Evolutionary conservation across 371 early-diverging fungal genomes (phyloP).

Genomic region (Synchytrium microbalum): DNA sequence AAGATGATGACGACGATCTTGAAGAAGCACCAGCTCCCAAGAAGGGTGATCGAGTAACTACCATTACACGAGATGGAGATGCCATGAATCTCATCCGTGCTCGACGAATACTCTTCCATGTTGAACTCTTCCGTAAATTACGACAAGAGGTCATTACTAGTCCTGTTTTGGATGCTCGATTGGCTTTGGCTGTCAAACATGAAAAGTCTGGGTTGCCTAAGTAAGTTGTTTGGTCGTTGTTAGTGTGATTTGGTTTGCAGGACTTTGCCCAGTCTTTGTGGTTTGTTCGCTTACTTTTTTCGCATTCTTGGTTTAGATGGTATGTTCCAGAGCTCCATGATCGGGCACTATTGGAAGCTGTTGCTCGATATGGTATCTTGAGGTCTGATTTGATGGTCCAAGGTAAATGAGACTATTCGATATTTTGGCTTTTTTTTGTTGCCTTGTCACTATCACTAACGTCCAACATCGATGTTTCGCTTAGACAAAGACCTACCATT

Average conservation of each 20-base stretch:
- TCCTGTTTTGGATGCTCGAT: conserved; percentile 36
- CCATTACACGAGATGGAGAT: conserved; percentile 24
- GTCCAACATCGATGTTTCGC: neutral
- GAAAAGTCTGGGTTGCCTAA: conserved; percentile 15
- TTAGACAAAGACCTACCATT: conserved; percentile 25
- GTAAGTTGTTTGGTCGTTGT: conserved; percentile 3
- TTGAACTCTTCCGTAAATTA: conserved; percentile 62
- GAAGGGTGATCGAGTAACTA: neutral
- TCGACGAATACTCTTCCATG: conserved; percentile 60
- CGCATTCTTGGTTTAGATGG: conserved; percentile 42
- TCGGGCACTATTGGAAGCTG: conserved; percentile 54
- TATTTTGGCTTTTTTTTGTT: neutral
- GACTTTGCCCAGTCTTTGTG: conserved; percentile 23
- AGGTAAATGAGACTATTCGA: conserved; percentile 31
- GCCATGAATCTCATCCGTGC: conserved; percentile 59
- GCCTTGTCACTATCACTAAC: conserved; percentile 1
- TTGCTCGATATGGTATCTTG: conserved; percentile 64
- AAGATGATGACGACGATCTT: conserved; percentile 23
- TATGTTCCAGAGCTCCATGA: conserved; percentile 60
- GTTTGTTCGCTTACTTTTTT: conserved; percentile 1
- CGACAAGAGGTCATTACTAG: conserved; percentile 55
- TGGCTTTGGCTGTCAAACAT: conserved; percentile 5
- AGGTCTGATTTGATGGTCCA: conserved; percentile 60
- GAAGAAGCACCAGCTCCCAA: conserved; percentile 25
- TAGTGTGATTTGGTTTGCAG: conserved; percentile 22